phyloP scores from a whole-genome alignment of 345 rosid genomes.

The Aquilaria sinensis region DNA sequence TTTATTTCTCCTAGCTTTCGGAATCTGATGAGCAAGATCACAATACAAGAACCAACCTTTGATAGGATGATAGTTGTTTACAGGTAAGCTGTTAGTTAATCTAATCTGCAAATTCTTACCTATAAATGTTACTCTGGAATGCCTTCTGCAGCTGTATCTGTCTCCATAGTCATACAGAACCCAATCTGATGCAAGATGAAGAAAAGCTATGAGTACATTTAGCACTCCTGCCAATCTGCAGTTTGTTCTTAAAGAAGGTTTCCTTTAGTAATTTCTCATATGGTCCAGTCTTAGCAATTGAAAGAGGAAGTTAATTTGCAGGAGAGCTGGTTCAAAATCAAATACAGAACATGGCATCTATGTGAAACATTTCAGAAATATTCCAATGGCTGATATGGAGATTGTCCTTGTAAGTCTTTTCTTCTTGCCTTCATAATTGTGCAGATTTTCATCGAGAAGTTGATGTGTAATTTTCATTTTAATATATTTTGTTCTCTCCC shows the following conservation, averaged over 20 bases:
- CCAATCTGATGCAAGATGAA: no score
- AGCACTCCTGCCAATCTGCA: neutral
- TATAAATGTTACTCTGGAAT: no score
- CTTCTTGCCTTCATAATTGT: constrained; percentile 13
- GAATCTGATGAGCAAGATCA: constrained; percentile 59
- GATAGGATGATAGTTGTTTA: constrained; percentile 87
- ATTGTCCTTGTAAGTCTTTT: constrained; percentile 70
- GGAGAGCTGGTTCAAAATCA: constrained; percentile 48
- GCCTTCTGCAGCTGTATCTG: no score
- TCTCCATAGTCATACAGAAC: no score
- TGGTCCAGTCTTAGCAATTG: no score
- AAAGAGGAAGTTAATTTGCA: constrained; percentile 24
- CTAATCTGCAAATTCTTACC: no score
- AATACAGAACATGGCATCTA: constrained; percentile 59
- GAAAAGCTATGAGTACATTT: no score
- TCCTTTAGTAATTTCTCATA: no score
- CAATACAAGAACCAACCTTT: constrained; percentile 82
- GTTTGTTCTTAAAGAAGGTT: no score
- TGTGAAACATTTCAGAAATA: constrained; percentile 86
- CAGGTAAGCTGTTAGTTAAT: constrained; percentile 32
- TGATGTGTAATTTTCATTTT: neutral
- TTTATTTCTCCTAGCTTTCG: constrained; percentile 35
- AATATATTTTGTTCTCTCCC: neutral
- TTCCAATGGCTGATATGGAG: constrained; percentile 97
- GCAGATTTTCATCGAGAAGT: neutral